phyloP scores from a whole-genome alignment of 2,329 filamentous ascomycete species.

The Trichophyton verrucosum region DNA sequence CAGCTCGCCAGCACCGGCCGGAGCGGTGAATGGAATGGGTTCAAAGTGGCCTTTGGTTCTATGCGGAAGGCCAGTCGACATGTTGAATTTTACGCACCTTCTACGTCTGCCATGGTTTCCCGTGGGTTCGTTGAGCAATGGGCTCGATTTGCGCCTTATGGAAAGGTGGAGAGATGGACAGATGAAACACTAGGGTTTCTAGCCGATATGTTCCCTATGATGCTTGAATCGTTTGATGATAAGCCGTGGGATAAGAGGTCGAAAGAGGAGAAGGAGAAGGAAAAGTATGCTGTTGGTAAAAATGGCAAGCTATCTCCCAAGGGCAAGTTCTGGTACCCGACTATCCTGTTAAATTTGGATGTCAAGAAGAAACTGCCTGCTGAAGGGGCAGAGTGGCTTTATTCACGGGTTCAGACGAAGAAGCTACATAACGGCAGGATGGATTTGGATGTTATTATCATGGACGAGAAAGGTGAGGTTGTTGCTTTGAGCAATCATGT shows the following conservation, averaged over 20 bases:
- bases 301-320: constrained; percentile 20
- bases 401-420: constrained; percentile 53
- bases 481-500: constrained; percentile 59
- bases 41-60: constrained; percentile 19
- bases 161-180: constrained; percentile 43
- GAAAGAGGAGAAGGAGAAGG: constrained; percentile 15
- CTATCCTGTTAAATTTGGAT: constrained; percentile 61
- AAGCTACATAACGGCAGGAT: constrained; percentile 57
- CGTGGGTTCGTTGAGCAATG: constrained; percentile 48
- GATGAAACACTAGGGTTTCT: constrained; percentile 53
- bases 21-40: constrained; percentile 36
- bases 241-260: constrained; percentile 16
- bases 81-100: constrained; percentile 42
- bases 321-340: constrained; percentile 59
- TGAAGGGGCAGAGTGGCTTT: constrained; percentile 61
- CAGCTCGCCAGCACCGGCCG: constrained; percentile 31
- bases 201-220: constrained; percentile 55
- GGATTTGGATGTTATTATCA: constrained; percentile 58
- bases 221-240: constrained; percentile 42
- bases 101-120: constrained; percentile 20
- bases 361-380: constrained; percentile 59
- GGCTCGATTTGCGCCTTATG: constrained; percentile 45
- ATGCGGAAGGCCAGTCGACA: constrained; percentile 40
- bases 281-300: neutral
- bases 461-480: constrained; percentile 52